Conservation (phyloP, 805 yeast genomes). For the Lipomyces anomalus region DNA sequence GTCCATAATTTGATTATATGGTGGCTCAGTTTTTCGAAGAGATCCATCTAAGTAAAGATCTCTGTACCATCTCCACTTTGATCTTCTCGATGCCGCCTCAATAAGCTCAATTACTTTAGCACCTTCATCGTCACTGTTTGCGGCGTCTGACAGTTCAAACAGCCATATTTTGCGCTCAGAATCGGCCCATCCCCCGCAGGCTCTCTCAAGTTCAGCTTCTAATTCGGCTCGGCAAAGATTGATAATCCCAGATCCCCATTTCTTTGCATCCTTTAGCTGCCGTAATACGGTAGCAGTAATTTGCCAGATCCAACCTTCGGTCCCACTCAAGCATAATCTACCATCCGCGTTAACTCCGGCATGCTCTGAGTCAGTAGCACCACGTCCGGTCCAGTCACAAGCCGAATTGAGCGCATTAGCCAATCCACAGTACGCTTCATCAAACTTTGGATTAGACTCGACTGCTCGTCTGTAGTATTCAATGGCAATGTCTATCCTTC, state of each 20-base stretch:
- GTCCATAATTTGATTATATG: background rate
- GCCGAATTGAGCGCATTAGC: slow-evolving; percentile 30
- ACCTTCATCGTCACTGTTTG: slow-evolving; percentile 27
- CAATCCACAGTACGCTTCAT: slow-evolving; percentile 33
- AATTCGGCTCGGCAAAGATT: slow-evolving; percentile 1
- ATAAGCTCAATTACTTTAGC: slow-evolving; percentile 25
- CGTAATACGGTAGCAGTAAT: slow-evolving; percentile 23
- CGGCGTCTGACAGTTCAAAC: slow-evolving; percentile 6
- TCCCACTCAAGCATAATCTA: slow-evolving; percentile 17
- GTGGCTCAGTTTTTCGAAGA: no score
- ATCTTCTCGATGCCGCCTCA: slow-evolving; percentile 24
- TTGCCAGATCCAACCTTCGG: slow-evolving; percentile 29
- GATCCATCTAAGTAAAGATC: slow-evolving; percentile 17
- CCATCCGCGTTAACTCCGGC: slow-evolving; percentile 29
- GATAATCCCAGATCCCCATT: slow-evolving; percentile 31
- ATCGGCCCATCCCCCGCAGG: slow-evolving; percentile 13
- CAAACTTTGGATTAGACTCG: slow-evolving; percentile 28
- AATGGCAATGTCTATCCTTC: slow-evolving; percentile 31
- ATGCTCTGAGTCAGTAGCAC: slow-evolving; percentile 28
- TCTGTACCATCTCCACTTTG: slow-evolving; percentile 28
- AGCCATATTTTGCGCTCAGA: slow-evolving; percentile 10
- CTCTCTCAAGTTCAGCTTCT: slow-evolving; percentile 10
- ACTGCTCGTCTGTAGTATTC: slow-evolving; percentile 31
- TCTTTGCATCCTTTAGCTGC: slow-evolving; percentile 26
- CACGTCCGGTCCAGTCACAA: slow-evolving; percentile 33